Evolutionary conservation across 257 asterid species (phyloP), one percentile per base, ranked within the genome.

Genomic region (Solanum sitiens): DNA sequence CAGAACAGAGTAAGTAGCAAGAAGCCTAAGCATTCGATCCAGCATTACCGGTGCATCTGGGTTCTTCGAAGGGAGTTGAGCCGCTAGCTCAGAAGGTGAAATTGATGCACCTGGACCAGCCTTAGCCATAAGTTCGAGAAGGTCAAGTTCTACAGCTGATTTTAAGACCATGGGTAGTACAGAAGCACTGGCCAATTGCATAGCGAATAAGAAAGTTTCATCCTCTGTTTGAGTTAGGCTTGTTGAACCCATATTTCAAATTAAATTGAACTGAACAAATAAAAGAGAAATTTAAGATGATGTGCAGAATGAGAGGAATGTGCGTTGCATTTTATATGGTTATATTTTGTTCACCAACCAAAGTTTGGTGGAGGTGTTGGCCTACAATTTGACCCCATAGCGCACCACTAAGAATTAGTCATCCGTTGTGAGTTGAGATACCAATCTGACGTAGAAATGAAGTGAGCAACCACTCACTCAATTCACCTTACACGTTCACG

Each of bases 81-180:
- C 90, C 3, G 93, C 96, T 56, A 95, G 87, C 3, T 95, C 93
- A 20, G 93, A 77, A 4, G 98, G 92, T 4, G 96, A 94, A 4
- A 93, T 90, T 11, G 77, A 88, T 12, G 94, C 94, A 25, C 89
- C 97, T 20, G 94, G 91, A 10, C 98, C 95, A 8, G 93, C 92
- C 37, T 92, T 92, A 83, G 94, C 93, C 73, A 96, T 94, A 21
- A 94, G 91, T 88, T 96, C 98, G 3, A 95, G 95, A 59, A 96
- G 84, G 87, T 94, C 93, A 53, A 96, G 96, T 65, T 96, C 97
- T 11, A 96, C 71, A 37, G 98, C 98, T 87, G 96, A 75, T 88
- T 91, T 93, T 3, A 96, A 91, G 0, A 92, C 98, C 98, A 93
- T 95, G 1, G 98, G 98, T 7, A 96, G 94, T 1, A 94, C 95